Percentiles rank a stretch among this genome's conserved stretches.
These are phyloP conservation scores for Diplocarpon rosae DNA, from an alignment of 2,329 filamentous ascomycete genomes.

Conservation along the genomic window DNA sequence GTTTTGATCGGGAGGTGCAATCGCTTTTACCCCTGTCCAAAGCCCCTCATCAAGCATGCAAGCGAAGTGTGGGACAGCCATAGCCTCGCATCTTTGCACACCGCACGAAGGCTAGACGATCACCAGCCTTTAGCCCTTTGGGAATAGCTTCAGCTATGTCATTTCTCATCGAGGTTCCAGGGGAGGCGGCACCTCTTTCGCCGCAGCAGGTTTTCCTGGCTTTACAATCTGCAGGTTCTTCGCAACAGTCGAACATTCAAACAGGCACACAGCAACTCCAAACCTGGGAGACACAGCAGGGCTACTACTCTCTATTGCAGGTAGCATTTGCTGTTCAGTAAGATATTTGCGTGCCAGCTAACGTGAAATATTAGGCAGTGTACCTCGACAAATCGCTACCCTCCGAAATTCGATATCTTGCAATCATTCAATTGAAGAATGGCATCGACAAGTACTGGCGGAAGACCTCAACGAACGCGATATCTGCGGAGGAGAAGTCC, in stretches of 20 bases:
- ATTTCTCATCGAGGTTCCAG: conserved; percentile 66
- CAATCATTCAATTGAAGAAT: conserved; percentile 91
- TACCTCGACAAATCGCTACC: conserved; percentile 74
- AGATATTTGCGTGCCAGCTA: background rate
- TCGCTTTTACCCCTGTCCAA: background rate
- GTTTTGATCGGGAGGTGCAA: no score
- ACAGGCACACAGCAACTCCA: conserved; percentile 57
- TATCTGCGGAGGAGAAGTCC: conserved; percentile 64
- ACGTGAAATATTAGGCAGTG: conserved; percentile 45
- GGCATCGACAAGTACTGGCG: conserved; percentile 95
- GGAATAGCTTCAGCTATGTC: conserved; percentile 38
- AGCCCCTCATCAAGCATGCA: background rate
- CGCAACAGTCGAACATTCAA: conserved; percentile 51
- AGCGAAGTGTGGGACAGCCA: conserved; percentile 1
- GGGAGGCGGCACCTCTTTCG: conserved; percentile 65
- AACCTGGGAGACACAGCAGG: conserved; percentile 55
- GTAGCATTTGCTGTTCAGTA: conserved; percentile 29
- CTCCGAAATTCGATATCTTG: conserved; percentile 71
- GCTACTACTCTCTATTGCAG: conserved; percentile 60
- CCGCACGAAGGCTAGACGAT: background rate
- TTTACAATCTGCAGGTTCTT: conserved; percentile 52
- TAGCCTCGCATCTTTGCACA: background rate
- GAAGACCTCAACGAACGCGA: conserved; percentile 48
- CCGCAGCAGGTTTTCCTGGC: conserved; percentile 52
- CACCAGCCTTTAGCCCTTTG: background rate